Evolutionary conservation across 805 yeast species (phyloP).

Genomic region (Ogataea corticis): DNA sequence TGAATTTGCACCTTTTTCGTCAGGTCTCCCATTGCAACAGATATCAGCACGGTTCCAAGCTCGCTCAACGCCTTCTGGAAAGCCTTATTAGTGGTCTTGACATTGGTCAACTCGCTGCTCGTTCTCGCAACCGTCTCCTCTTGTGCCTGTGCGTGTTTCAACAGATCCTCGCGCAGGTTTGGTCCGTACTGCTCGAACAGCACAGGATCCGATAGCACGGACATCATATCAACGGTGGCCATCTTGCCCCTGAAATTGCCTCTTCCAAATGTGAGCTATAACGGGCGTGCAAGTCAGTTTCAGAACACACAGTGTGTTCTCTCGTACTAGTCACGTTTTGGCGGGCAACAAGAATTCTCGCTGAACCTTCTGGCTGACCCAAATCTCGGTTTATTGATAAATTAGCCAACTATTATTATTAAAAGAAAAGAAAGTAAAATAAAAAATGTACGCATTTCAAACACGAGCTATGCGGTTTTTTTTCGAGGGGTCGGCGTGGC

Average conservation of each 20-base stretch:
- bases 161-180: conserved; percentile 19
- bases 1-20: conserved; percentile 78
- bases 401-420: no score
- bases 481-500: no score
- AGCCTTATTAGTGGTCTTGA: conserved; percentile 58
- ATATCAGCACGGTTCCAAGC: conserved; percentile 82
- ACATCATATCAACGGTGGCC: conserved; percentile 17
- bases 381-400: no score
- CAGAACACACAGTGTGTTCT: no score
- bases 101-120: conserved; percentile 16
- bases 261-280: neutral
- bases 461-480: no score
- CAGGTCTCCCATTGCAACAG: conserved; percentile 87
- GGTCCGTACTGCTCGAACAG: conserved; percentile 24
- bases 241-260: neutral
- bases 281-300: neutral
- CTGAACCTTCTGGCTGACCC: no score
- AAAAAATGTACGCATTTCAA: no score
- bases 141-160: conserved; percentile 14
- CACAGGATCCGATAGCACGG: conserved; percentile 24
- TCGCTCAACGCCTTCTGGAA: conserved; percentile 71
- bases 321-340: no score
- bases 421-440: no score
- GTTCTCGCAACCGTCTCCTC: conserved; percentile 20
- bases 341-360: no score